Conservation (phyloP, 495 filamentous ascomycete genomes). For the Achaetomiella virescens region DNA sequence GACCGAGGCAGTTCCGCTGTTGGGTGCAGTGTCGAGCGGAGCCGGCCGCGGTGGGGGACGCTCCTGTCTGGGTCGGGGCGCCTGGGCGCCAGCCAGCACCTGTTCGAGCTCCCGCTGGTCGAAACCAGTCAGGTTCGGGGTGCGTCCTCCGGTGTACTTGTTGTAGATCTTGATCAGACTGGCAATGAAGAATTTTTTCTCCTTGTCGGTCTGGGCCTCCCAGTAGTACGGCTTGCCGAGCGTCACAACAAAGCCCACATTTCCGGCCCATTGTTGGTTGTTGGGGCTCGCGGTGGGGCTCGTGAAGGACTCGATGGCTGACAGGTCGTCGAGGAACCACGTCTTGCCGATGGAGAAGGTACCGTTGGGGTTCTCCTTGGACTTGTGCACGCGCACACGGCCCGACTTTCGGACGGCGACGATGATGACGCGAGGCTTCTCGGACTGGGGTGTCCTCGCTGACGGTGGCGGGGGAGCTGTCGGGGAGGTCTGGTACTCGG, state of each 20-base stretch:
- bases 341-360: constrained; percentile 97
- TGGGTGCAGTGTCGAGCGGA: constrained; percentile 24
- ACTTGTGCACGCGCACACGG: constrained; percentile 91
- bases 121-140: constrained; percentile 76
- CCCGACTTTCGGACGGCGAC: constrained; percentile 88
- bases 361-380: constrained; percentile 87
- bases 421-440: constrained; percentile 86
- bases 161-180: constrained; percentile 90
- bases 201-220: constrained; percentile 83
- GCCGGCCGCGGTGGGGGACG: constrained; percentile 29
- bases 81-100: constrained; percentile 48
- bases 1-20: constrained; percentile 22
- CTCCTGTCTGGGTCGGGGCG: constrained; percentile 20
- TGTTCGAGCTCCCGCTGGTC: constrained; percentile 69
- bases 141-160: constrained; percentile 86
- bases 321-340: constrained; percentile 87
- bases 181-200: constrained; percentile 97
- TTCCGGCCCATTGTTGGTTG: constrained; percentile 69
- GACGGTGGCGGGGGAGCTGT: constrained; percentile 76
- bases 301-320: constrained; percentile 69
- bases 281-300: constrained; percentile 56
- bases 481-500: constrained; percentile 78
- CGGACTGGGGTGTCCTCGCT: constrained; percentile 56
- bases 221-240: constrained; percentile 95
- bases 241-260: constrained; percentile 79